A percentile compares a stretch with the other conserved stretches of the same genome.
phyloP scores from a whole-genome alignment of 1,139 yeast species.

The Taphrina wiesneri region DNA sequence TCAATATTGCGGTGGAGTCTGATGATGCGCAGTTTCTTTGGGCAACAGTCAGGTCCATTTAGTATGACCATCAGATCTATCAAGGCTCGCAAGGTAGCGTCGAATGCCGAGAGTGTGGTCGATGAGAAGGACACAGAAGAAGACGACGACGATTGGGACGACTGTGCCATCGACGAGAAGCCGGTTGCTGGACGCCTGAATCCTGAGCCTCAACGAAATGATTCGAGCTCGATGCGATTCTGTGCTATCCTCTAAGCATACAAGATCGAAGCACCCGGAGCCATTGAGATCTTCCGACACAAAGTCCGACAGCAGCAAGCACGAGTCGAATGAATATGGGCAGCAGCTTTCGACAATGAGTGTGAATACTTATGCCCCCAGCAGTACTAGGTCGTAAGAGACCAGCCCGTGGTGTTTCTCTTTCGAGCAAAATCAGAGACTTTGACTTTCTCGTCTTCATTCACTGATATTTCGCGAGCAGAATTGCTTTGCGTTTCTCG shows the following conservation, averaged over 20 bases:
- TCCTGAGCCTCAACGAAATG: neutral
- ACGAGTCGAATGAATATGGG: too few species aligned
- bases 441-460: neutral
- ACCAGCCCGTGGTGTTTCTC: too few species aligned
- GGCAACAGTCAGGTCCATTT: constrained; percentile 30
- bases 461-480: constrained; percentile 27
- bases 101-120: neutral
- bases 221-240: neutral
- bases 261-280: too few species aligned
- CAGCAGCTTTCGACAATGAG: too few species aligned
- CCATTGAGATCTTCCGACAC: too few species aligned
- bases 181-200: neutral
- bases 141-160: constrained; percentile 6
- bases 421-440: too few species aligned
- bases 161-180: constrained; percentile 6
- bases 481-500: constrained; percentile 27
- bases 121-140: neutral
- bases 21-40: constrained; percentile 34
- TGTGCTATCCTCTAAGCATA: constrained; percentile 5
- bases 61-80: constrained; percentile 19
- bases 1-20: constrained; percentile 28
- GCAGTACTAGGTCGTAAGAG: too few species aligned
- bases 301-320: too few species aligned
- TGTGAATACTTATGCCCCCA: too few species aligned
- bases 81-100: constrained; percentile 7